phyloP scores from a whole-genome alignment of 148 eudicot species.

The Spergularia bocconei region DNA sequence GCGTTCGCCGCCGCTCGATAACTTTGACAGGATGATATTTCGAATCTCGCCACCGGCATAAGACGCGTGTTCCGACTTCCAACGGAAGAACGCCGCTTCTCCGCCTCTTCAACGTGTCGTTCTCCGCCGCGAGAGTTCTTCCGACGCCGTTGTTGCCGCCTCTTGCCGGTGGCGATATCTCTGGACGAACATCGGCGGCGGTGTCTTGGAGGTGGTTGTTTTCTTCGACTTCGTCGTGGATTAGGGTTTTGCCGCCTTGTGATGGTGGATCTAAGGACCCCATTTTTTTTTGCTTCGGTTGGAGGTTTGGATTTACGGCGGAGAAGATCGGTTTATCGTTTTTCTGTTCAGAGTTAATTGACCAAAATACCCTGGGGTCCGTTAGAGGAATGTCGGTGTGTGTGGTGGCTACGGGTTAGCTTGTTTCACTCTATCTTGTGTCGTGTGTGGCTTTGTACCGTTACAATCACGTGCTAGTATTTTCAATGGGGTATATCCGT shows the following conservation, averaged over 20 bases:
- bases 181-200: slow-evolving; percentile 25
- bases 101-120: slow-evolving; percentile 36
- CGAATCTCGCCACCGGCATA: slow-evolving; percentile 85
- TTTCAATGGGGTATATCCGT: too few species aligned
- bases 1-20: slow-evolving; percentile 70
- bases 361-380: too few species aligned
- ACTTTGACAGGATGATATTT: slow-evolving; percentile 87
- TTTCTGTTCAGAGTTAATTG: not conserved
- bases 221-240: slow-evolving; percentile 31
- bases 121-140: slow-evolving; percentile 32
- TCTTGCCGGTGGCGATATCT: slow-evolving; percentile 20
- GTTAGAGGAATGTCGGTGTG: too few species aligned
- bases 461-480: too few species aligned
- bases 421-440: too few species aligned
- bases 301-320: not conserved
- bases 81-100: slow-evolving; percentile 46
- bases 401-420: too few species aligned
- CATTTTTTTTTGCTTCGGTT: slow-evolving; percentile 29
- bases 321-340: not conserved
- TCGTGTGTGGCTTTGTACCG: too few species aligned
- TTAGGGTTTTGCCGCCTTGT: slow-evolving; percentile 42
- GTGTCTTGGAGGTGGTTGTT: slow-evolving; percentile 28
- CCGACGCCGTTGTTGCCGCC: slow-evolving; percentile 18
- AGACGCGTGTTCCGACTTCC: slow-evolving; percentile 78
- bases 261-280: slow-evolving; percentile 65